Base-by-base conservation (phyloP, 2,329 filamentous ascomycete species). In the Colletotrichum zoysiae region DNA sequence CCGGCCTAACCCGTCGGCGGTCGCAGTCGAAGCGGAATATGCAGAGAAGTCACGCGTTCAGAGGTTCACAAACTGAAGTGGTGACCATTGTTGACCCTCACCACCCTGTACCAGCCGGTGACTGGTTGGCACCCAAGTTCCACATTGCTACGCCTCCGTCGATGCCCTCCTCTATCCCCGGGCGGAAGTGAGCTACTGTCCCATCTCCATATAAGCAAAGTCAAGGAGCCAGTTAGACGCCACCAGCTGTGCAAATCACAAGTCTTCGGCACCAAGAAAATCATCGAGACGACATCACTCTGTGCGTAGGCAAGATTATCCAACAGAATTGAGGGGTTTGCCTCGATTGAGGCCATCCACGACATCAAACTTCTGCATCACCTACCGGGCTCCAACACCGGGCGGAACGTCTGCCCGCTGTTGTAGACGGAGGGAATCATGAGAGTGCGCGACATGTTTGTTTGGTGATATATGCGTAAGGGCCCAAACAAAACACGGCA, bases 361-460 rank as follows among this genome's bases (percentile, higher is more conserved):
- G 38, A 38, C 8, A 38, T 38, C 35, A 11, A 38, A 38, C 35
- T 38, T 9, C 35, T 38, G 8, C 35, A 38, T 38, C 35, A 38
- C 35, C 8, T 38, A 11, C 35, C 11, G 35, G 1, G 35, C 9
- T 35, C 35, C 35, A 35, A 35, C 30, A 30, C 30, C 30, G 4
- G 30, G 4, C 4, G 78, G 70, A 84, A 83, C 73, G 85, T 88
- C 61, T 90, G 89, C 70, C 82, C 87, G 0, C 84, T 90, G n/a
- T 86, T 89, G 71, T 87, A 87, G 0, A 85, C 84, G 0, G 78
- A 86, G 2, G 88, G 79, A 0, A 84, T 81, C 26, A 75, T 90
- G 1, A 88, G 87, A 75, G 84, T 89, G 20, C 86, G 86, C 0
- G 87, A 88, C 76, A 83, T 89, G 81, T 83, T 79, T 3, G 73